Percentiles rank a stretch among this genome's conserved stretches.
These are phyloP conservation scores for Zasmidium cellare DNA, from an alignment of 2,329 filamentous ascomycete genomes.

Conservation along the genomic window DNA sequence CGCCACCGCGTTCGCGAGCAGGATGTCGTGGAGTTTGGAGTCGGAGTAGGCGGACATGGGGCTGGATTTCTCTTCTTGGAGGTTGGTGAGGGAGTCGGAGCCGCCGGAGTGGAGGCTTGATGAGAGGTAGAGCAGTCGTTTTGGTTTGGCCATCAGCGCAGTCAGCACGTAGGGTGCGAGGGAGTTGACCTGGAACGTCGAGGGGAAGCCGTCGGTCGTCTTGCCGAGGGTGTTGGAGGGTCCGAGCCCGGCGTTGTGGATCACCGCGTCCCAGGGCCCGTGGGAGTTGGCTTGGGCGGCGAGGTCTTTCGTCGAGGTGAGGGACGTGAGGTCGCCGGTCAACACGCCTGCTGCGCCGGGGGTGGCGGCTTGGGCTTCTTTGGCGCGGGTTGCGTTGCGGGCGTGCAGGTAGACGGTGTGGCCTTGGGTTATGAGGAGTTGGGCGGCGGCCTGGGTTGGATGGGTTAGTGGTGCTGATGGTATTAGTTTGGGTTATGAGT, in stretches of 20 bases:
- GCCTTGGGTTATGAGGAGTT: slow-evolving; percentile 51
- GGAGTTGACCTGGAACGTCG: slow-evolving; percentile 57
- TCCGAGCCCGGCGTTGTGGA: slow-evolving; percentile 59
- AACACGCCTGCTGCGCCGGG: slow-evolving; percentile 54
- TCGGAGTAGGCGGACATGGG: neutral
- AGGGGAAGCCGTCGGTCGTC: slow-evolving; percentile 49
- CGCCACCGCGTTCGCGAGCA: slow-evolving; percentile 58
- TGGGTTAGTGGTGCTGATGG: neutral
- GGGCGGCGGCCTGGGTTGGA: slow-evolving; percentile 47
- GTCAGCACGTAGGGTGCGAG: slow-evolving; percentile 60
- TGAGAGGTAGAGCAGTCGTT: slow-evolving; percentile 54
- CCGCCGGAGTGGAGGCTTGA: slow-evolving; percentile 54
- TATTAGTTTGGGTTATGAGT: neutral
- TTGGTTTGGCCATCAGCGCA: slow-evolving; percentile 50
- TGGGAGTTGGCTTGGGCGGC: slow-evolving; percentile 52
- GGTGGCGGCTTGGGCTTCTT: slow-evolving; percentile 49
- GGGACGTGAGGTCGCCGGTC: slow-evolving; percentile 54
- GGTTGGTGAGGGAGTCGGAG: slow-evolving; percentile 43
- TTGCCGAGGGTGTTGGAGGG: slow-evolving; percentile 45
- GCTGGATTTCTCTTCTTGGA: slow-evolving; percentile 39
- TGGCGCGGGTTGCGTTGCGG: slow-evolving; percentile 55
- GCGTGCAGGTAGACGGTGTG: slow-evolving; percentile 60
- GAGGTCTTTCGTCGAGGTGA: slow-evolving; percentile 53
- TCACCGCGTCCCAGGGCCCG: slow-evolving; percentile 55
- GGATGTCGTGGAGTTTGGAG: slow-evolving; percentile 55